Conservation (phyloP, 2,329 filamentous ascomycete species). For the Sarocladium strictum region DNA sequence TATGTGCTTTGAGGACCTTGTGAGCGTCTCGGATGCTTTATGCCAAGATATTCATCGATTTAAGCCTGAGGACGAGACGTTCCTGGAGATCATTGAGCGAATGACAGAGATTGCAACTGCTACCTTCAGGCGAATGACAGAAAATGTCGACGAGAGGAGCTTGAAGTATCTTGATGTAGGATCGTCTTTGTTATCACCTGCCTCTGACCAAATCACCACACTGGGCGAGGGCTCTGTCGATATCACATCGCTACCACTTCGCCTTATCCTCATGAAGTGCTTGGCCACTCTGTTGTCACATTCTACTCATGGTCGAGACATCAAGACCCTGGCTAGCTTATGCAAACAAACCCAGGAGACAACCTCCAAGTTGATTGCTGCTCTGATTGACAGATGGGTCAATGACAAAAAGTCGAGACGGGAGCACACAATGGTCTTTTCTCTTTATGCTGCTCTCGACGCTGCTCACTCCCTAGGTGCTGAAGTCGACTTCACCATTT, state of each 20-base stretch:
- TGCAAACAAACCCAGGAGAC: conserved; percentile 19
- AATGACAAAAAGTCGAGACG: conserved; percentile 20
- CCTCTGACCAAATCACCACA: conserved; percentile 16
- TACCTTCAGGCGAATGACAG: conserved; percentile 37
- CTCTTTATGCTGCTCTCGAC: conserved; percentile 28
- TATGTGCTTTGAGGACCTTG: conserved; percentile 34
- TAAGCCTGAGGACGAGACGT: conserved; percentile 16
- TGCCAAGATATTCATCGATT: conserved; percentile 7
- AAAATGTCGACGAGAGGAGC: conserved; percentile 36
- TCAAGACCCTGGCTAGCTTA: conserved; percentile 19
- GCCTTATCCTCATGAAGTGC: conserved; percentile 29
- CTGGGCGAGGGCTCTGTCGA: neutral
- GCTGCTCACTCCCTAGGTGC: conserved; percentile 20
- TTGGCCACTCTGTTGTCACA: conserved; percentile 22
- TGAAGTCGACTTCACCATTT: neutral
- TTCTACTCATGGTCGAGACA: conserved; percentile 20
- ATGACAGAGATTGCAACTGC: conserved; percentile 25
- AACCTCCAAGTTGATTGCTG: conserved; percentile 21
- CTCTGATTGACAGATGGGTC: conserved; percentile 21
- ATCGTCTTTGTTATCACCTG: conserved; percentile 16
- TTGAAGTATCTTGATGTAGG: conserved; percentile 30
- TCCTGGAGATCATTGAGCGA: conserved; percentile 27
- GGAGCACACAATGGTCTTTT: conserved; percentile 9
- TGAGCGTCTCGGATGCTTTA: conserved; percentile 27
- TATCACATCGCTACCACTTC: conserved; percentile 21